Evolutionary conservation across 768 basidiomycete genomes (phyloP), one percentile per base, ranked within the genome.

Genomic region (Auricularia cornea): DNA sequence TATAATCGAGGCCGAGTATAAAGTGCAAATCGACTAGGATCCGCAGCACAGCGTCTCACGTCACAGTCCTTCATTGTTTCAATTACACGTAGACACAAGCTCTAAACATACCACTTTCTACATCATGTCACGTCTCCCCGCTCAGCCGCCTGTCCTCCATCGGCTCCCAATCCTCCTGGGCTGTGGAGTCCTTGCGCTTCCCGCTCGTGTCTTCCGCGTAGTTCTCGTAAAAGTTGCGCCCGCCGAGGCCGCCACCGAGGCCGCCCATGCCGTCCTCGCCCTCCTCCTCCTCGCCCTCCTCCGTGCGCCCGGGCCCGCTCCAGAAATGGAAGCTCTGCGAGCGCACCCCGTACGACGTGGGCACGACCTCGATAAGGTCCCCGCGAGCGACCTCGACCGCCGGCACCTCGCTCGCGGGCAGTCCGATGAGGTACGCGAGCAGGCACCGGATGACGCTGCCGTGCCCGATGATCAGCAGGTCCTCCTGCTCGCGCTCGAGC

Each of bases 361-460:
- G 91, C 0, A 91, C 84, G 59, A 94, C 90, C 73, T 99, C 97
- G 41, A 98, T 82, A n/a, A 98, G 78, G 72, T 99, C 97, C 0
- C 97, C 97, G 14, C 97, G 84, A 40, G 96, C 92, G 68, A 99
- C 89, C 74, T 98, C 96, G 61, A 98, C 96, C 1, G 94, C 95
- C 0, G 97, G 97, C 54, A 99, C 97, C 72, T 99, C 97, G 30
- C 89, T 89, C 0, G 96, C 93, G 4, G 94, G 93, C 3, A 98
- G 80, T 5, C 97, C 97, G 67, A 94, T 93, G 68, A 94, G 86
- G 73, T 94, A 94, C 2, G 94, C 89, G 54, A 98, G 83, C 63
- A 99, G 80, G 77, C 97, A 99, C 20, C 97, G 87, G 69, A 98
- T 97, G 72, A 98, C 97, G 44, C 94, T 96, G 18, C 95, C 93